A percentile compares a stretch with the other conserved stretches of the same genome.
These are phyloP conservation scores for Ophiorrhiza pumila DNA, from an alignment of 257 asterid species.

Conservation along the genomic window DNA sequence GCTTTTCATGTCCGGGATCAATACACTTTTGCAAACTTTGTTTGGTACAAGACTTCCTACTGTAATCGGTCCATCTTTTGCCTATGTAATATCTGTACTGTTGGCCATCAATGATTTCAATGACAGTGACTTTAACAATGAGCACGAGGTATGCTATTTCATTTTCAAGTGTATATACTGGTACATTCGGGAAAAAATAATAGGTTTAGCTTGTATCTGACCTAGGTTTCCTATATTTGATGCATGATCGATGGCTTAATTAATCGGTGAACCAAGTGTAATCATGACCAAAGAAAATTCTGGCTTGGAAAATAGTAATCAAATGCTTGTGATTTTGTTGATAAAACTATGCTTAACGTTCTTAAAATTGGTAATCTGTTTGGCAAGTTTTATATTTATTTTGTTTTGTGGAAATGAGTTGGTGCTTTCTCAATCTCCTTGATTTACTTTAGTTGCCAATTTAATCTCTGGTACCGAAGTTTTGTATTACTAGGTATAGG, in stretches of 20 bases:
- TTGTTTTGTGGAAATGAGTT: background rate
- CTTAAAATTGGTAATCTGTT: background rate
- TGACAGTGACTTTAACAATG: conserved; percentile 35
- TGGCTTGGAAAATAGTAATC: background rate
- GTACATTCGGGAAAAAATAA: background rate
- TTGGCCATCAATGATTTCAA: conserved; percentile 64
- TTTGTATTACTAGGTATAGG: background rate
- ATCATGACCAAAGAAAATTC: background rate
- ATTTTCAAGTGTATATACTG: background rate
- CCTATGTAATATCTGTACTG: conserved; percentile 69
- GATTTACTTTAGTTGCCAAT: background rate
- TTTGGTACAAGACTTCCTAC: conserved; percentile 96
- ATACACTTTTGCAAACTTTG: conserved; percentile 87
- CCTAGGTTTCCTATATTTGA: background rate
- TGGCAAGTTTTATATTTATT: background rate
- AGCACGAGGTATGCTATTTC: conserved; percentile 58
- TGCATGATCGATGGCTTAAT: background rate
- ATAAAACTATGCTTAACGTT: background rate
- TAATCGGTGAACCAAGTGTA: background rate
- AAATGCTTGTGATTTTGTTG: background rate
- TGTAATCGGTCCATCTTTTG: conserved; percentile 92
- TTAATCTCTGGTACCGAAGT: background rate
- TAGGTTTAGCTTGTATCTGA: background rate
- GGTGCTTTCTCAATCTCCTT: background rate
- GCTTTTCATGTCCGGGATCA: conserved; percentile 90